These are phyloP conservation scores for Penicillium fuscoglaucum DNA, from an alignment of 2,329 filamentous ascomycete species.

Conservation along the genomic window DNA sequence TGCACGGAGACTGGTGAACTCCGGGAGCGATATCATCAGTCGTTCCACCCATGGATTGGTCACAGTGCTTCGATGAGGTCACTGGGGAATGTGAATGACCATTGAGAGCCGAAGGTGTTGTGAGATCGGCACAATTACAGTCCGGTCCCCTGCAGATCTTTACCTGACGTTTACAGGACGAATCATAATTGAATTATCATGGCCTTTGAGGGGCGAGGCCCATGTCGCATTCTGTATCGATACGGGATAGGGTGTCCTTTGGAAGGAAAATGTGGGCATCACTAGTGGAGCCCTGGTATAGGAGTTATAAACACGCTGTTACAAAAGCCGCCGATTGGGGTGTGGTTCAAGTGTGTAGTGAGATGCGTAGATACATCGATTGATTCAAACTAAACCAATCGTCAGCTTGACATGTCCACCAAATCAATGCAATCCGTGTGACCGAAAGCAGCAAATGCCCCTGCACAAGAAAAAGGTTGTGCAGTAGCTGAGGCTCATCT, in stretches of 20 bases:
- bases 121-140: constrained; percentile 19
- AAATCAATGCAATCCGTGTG: not conserved
- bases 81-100: constrained; percentile 25
- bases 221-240: constrained; percentile 8
- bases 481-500: constrained; percentile 19
- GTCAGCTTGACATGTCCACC: not conserved
- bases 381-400: not conserved
- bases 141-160: constrained; percentile 27
- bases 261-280: constrained; percentile 15
- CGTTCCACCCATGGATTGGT: constrained; percentile 13
- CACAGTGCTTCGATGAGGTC: constrained; percentile 23
- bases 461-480: not conserved
- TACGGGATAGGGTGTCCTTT: constrained; percentile 9
- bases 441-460: not conserved
- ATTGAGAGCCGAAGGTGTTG: constrained; percentile 8
- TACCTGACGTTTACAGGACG: constrained; percentile 19
- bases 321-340: not conserved
- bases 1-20: constrained; percentile 15
- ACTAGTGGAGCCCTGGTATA: constrained; percentile 3
- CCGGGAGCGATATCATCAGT: constrained; percentile 11
- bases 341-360: not conserved
- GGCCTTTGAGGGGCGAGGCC: constrained; percentile 12
- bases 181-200: constrained; percentile 15
- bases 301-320: constrained; percentile 8
- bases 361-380: not conserved